phyloP scores from a whole-genome alignment of 495 filamentous ascomycete genomes.

The Penicillium canescens region DNA sequence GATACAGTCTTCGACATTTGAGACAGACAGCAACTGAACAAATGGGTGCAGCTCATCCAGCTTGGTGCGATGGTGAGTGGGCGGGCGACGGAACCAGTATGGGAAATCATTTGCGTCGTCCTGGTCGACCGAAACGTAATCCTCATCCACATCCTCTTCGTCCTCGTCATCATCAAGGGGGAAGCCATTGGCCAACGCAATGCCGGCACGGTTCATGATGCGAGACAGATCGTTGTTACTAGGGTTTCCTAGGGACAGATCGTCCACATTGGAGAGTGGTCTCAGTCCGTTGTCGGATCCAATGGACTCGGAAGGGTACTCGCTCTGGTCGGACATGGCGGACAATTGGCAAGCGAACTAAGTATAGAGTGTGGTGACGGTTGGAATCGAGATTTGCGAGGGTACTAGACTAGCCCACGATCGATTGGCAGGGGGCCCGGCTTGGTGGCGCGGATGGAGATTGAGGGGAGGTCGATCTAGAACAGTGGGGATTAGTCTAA shows the following conservation, averaged over 20 bases:
- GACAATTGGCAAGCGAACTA: neutral
- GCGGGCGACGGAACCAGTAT: constrained; percentile 46
- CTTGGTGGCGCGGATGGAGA: constrained; percentile 24
- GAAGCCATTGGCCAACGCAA: constrained; percentile 36
- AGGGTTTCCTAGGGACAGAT: constrained; percentile 27
- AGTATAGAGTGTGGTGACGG: neutral
- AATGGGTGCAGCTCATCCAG: constrained; percentile 64
- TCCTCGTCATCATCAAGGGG: constrained; percentile 41
- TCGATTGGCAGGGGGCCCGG: constrained; percentile 18
- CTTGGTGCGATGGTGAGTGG: constrained; percentile 41
- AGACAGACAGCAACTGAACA: constrained; percentile 66
- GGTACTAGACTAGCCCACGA: constrained; percentile 7
- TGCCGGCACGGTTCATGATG: constrained; percentile 32
- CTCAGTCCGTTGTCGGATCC: constrained; percentile 30
- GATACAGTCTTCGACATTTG: constrained; percentile 76
- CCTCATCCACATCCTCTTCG: constrained; percentile 43
- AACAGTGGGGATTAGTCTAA: constrained; percentile 26
- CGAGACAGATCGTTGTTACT: constrained; percentile 36
- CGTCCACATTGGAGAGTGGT: constrained; percentile 36
- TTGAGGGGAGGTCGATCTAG: constrained; percentile 22
- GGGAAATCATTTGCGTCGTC: constrained; percentile 45
- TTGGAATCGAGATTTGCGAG: neutral
- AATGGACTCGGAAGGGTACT: constrained; percentile 30
- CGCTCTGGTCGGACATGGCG: constrained; percentile 30
- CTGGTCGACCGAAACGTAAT: constrained; percentile 45